Conservation (phyloP, 2,329 filamentous ascomycete species). For the Aspergillus sp. region DNA sequence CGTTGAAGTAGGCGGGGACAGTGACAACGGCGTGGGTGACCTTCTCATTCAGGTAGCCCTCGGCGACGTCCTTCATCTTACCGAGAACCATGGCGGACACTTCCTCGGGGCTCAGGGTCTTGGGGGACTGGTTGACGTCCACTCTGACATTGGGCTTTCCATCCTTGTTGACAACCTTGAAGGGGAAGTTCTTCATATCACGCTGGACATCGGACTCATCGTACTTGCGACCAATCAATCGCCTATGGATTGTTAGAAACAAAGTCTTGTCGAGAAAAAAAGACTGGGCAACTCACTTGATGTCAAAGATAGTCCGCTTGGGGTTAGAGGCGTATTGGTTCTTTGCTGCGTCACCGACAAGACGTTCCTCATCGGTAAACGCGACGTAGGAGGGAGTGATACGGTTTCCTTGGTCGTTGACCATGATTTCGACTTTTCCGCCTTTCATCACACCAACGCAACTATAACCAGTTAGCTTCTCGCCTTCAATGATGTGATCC, state of each 20-base stretch:
- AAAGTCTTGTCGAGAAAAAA: neutral
- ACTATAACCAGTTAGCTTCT: constrained; percentile 45
- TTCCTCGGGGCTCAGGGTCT: constrained; percentile 66
- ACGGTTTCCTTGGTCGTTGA: constrained; percentile 96
- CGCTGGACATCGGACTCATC: constrained; percentile 81
- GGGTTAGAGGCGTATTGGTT: constrained; percentile 87
- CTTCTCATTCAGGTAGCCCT: constrained; percentile 61
- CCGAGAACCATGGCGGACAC: constrained; percentile 66
- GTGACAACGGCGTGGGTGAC: constrained; percentile 75
- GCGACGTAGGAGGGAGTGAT: constrained; percentile 94
- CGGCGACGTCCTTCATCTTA: constrained; percentile 68
- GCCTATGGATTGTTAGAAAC: constrained; percentile 50
- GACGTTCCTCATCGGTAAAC: constrained; percentile 93
- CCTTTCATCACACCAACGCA: constrained; percentile 96
- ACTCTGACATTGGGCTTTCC: constrained; percentile 83
- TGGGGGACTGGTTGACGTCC: constrained; percentile 58
- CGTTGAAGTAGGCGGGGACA: constrained; percentile 97
- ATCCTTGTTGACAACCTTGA: constrained; percentile 85
- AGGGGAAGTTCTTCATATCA: constrained; percentile 98
- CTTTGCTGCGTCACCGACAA: constrained; percentile 97
- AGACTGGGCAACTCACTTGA: constrained; percentile 67
- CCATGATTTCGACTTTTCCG: constrained; percentile 91
- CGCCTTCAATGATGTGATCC: neutral
- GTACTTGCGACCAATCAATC: constrained; percentile 82
- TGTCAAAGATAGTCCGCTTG: constrained; percentile 71